phyloP scores from a whole-genome alignment of 1,139 yeast species.

The Scheffersomyces parashehatae region DNA sequence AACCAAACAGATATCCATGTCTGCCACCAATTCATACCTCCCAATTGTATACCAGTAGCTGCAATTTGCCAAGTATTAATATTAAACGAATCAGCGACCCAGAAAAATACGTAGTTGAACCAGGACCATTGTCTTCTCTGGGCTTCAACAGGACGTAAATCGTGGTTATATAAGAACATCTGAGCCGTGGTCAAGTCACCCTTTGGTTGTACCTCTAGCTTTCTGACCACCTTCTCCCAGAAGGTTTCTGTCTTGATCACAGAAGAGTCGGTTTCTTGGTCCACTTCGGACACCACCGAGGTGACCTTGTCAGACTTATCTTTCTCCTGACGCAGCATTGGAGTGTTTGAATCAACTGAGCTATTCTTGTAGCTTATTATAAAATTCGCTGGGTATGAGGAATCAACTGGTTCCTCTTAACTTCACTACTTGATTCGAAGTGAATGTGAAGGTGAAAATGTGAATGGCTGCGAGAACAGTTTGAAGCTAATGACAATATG shows the following conservation, averaged over 20 bases:
- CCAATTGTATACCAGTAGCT: slow-evolving; percentile 68
- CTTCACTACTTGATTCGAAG: too few species aligned
- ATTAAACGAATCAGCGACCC: slow-evolving; percentile 88
- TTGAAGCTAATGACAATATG: too few species aligned
- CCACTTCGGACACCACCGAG: too few species aligned
- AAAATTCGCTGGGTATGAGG: too few species aligned
- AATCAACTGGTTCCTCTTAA: too few species aligned
- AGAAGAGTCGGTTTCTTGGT: too few species aligned
- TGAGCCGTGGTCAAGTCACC: slow-evolving; percentile 46
- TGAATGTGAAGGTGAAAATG: too few species aligned
- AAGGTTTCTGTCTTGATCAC: neutral
- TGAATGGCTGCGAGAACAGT: too few species aligned
- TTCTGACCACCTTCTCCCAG: slow-evolving; percentile 4
- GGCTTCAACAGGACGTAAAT: slow-evolving; percentile 73
- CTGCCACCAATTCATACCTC: slow-evolving; percentile 86
- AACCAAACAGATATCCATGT: slow-evolving; percentile 85
- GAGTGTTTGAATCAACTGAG: too few species aligned
- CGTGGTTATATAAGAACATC: slow-evolving; percentile 67
- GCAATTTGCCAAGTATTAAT: slow-evolving; percentile 92
- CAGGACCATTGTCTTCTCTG: slow-evolving; percentile 76
- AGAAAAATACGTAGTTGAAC: slow-evolving; percentile 75
- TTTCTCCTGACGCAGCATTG: too few species aligned
- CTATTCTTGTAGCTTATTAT: too few species aligned
- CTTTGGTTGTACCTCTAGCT: slow-evolving; percentile 25
- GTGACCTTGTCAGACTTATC: too few species aligned